Base-by-base conservation (phyloP, 306 rosid species). In the Trifolium pratense region DNA sequence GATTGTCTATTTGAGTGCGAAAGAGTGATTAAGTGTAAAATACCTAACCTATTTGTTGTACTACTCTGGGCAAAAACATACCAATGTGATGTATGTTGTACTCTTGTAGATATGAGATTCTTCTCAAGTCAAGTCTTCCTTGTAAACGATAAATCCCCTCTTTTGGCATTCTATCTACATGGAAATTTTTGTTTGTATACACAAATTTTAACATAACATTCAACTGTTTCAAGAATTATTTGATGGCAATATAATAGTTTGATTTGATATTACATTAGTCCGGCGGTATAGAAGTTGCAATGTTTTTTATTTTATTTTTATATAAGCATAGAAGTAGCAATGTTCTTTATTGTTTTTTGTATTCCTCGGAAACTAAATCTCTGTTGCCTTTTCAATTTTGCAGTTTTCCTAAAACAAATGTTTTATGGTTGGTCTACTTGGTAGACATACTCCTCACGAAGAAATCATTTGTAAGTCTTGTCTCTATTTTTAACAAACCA, bases 351-450 rank as follows among this genome's bases (percentile, higher is more conserved):
- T 20, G 3, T 20, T 53, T 66, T 51, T 60, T 25, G 45, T 34
- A 15, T 77, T 73, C 40, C 43, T 14, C 25, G 5, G 57, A 73
- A 73, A 9, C 71, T 75, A 42, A 86, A 45, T 68, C 46, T 17
- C 61, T 52, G 65, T 48, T 60, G 45, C 60, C 51, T 81, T 62
- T 71, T 48, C 61, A 75, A 78, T 71, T 80, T 83, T 82, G 79
- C 96, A 91, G 97, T 80, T 91, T 80, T 78, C 93, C 97, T 29
- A 88, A 75, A 85, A 94, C 97, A 42, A 94, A 94, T 73, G 97
- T 90, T 64, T 70, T 90, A 59, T 94, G 97, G 99, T 74, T 94
- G 90, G 79, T 78, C 56, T 91, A 94, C 84, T 83, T 91, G 86
- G 97, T 94, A 62, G 96, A 91, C 67, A 81, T 85, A 74, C 79